Evolutionary conservation across 148 eudicot genomes (phyloP).

Genomic region (Hydrangea macrophylla): DNA sequence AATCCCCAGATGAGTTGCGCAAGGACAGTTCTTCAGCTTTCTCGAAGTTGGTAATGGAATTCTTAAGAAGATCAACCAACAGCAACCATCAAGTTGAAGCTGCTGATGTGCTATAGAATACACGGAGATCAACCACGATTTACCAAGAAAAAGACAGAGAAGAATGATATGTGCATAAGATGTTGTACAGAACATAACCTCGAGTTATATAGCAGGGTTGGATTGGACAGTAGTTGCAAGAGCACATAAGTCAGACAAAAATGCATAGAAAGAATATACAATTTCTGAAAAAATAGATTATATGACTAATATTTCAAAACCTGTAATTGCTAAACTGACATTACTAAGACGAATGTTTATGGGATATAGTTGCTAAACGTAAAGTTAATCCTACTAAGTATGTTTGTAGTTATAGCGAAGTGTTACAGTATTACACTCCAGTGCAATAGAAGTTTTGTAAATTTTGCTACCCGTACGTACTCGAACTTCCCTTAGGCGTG

Average conservation of each 20-base stretch:
- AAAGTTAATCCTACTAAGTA: neutral
- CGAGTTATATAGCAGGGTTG: neutral
- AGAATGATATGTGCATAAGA: neutral
- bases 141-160: neutral
- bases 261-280: neutral
- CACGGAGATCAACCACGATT: neutral
- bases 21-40: conserved; percentile 46
- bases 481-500: too few species aligned
- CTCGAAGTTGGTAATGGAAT: conserved; percentile 62
- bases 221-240: neutral
- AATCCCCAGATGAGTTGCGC: conserved; percentile 54
- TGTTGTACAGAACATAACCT: conserved; percentile 1
- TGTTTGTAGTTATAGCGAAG: too few species aligned
- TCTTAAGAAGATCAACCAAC: conserved; percentile 46
- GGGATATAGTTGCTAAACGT: neutral
- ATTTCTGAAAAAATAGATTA: neutral
- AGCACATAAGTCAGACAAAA: neutral
- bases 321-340: neutral
- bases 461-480: too few species aligned
- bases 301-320: neutral
- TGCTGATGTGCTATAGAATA: neutral
- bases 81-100: conserved; percentile 10
- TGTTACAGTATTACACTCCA: too few species aligned
- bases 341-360: neutral
- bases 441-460: too few species aligned